Percentiles rank a stretch among this genome's conserved stretches.
These are phyloP conservation scores for Suhomyces choctaworum DNA, from an alignment of 1,139 yeast species.

Conservation along the genomic window DNA sequence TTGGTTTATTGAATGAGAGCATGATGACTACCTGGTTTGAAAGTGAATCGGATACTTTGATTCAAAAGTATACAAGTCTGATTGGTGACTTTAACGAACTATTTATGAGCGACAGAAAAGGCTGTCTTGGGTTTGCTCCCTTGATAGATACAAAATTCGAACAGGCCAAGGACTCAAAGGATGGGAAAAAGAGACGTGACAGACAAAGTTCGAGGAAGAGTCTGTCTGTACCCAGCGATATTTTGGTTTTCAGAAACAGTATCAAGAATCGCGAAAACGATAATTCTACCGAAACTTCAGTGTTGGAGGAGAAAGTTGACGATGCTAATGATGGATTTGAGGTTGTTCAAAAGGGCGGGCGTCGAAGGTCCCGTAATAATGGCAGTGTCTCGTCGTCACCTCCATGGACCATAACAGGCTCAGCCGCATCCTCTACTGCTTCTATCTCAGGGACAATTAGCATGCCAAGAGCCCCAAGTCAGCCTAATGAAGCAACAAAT, in stretches of 20 bases:
- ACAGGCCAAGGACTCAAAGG: conserved; percentile 16
- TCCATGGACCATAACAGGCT: conserved; percentile 8
- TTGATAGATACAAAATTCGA: conserved; percentile 43
- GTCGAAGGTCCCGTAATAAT: conserved; percentile 20
- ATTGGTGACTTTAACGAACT: conserved; percentile 43
- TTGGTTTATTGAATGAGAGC: conserved; percentile 18
- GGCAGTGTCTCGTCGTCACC: conserved; percentile 5
- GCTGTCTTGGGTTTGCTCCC: conserved; percentile 47
- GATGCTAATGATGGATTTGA: conserved; percentile 36
- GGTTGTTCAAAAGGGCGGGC: conserved; percentile 27
- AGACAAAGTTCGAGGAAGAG: conserved; percentile 32
- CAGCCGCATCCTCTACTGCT: conserved; percentile 4
- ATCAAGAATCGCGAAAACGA: conserved; percentile 26
- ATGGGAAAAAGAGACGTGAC: conserved; percentile 20
- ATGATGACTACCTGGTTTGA: conserved; percentile 23
- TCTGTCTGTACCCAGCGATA: conserved; percentile 24
- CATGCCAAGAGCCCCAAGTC: background rate
- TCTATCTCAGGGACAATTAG: background rate
- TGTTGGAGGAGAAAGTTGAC: conserved; percentile 24
- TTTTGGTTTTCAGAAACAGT: conserved; percentile 24
- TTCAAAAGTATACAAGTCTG: conserved; percentile 36
- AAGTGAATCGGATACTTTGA: conserved; percentile 22
- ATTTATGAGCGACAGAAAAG: conserved; percentile 50
- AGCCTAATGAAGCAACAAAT: background rate
- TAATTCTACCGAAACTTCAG: conserved; percentile 21